Conservation (phyloP, 2,329 filamentous ascomycete species). For the Fusarium graminum region DNA sequence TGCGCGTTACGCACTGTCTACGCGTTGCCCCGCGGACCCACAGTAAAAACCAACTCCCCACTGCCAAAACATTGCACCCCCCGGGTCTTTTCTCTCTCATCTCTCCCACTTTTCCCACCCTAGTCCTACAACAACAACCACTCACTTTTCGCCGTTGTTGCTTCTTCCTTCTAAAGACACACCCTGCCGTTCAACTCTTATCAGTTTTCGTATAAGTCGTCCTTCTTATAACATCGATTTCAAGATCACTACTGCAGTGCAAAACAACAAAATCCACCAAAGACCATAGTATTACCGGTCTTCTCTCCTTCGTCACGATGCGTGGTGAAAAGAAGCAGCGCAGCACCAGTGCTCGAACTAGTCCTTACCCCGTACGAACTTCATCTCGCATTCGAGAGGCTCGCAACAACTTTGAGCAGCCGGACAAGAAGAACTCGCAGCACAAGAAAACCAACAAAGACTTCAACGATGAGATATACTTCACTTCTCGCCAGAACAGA, state of each 20-base stretch:
- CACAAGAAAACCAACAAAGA: slow-evolving; percentile 1
- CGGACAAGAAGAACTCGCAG: slow-evolving; percentile 47
- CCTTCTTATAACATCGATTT: neutral
- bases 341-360: neutral
- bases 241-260: neutral
- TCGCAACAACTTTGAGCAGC: slow-evolving; percentile 40
- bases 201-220: slow-evolving; percentile 15
- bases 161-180: slow-evolving; percentile 9
- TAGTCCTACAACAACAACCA: slow-evolving; percentile 17
- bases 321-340: neutral
- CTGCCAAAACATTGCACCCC: neutral
- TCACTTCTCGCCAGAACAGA: neutral
- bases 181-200: slow-evolving; percentile 6
- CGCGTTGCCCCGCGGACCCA: neutral
- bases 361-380: neutral
- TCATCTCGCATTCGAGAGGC: neutral
- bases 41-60: neutral
- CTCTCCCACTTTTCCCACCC: slow-evolving; percentile 16
- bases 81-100: slow-evolving; percentile 9
- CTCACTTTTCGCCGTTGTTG: slow-evolving; percentile 5
- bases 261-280: neutral
- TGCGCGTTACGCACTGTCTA: neutral
- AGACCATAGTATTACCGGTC: neutral
- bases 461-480: neutral
- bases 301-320: slow-evolving; percentile 14